A percentile compares a stretch with the other conserved stretches of the same genome.
Conservation (phyloP, 1,284 basidiomycete genomes). For the Boletus semigastroideus region DNA sequence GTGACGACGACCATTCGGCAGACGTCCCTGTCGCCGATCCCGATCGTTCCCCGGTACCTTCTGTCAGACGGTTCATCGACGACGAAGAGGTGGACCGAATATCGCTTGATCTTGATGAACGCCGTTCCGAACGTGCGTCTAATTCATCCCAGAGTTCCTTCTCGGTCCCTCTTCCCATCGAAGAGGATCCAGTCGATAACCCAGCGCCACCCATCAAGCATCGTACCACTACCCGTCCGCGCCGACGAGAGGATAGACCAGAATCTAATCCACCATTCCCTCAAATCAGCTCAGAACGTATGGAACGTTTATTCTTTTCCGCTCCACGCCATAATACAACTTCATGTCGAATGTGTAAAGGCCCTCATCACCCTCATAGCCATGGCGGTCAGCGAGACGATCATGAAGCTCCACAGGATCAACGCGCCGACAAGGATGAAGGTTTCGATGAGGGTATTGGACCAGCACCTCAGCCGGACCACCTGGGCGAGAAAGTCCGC, state of each 20-base stretch:
- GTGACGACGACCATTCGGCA: constrained; percentile 24
- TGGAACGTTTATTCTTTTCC: constrained; percentile 81
- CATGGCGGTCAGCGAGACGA: not conserved
- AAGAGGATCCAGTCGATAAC: constrained; percentile 1
- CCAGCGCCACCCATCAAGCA: constrained; percentile 5
- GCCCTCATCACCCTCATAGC: constrained; percentile 32
- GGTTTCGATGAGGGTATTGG: constrained; percentile 15
- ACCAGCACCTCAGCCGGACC: constrained; percentile 1
- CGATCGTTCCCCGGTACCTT: constrained; percentile 1
- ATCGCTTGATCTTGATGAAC: constrained; percentile 35
- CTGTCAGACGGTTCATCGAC: constrained; percentile 26
- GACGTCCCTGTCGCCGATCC: not conserved
- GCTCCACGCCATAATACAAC: constrained; percentile 67
- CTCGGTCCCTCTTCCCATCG: constrained; percentile 5
- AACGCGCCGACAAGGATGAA: constrained; percentile 15
- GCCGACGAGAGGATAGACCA: constrained; percentile 25
- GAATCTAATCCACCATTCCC: constrained; percentile 63
- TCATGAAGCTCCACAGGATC: not conserved
- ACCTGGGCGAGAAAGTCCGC: not conserved
- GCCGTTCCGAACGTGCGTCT: constrained; percentile 34
- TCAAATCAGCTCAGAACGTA: constrained; percentile 69
- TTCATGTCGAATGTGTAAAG: constrained; percentile 66
- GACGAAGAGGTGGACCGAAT: constrained; percentile 34
- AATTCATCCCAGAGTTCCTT: constrained; percentile 28
- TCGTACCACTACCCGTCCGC: not conserved